Conservation (phyloP, 805 yeast genomes). For the Torulaspora indica region DNA sequence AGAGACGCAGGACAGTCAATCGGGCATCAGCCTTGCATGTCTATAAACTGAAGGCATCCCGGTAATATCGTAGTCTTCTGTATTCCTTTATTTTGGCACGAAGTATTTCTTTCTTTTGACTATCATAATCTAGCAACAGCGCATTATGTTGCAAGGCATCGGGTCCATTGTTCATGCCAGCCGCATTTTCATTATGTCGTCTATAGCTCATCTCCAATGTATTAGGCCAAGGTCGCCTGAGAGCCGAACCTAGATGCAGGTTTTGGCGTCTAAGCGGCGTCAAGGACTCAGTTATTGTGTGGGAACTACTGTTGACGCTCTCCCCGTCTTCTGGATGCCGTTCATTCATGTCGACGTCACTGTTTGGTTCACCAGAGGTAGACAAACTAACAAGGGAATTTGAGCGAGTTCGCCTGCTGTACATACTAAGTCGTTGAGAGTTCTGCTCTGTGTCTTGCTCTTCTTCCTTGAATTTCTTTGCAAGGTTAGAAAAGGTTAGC, state of each 20-base stretch:
- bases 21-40: constrained; percentile 10
- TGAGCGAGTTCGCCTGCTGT: constrained; percentile 13
- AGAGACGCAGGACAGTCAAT: background rate
- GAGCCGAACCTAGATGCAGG: constrained; percentile 5
- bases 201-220: constrained; percentile 5
- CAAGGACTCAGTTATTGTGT: constrained; percentile 17
- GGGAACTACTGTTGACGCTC: constrained; percentile 31
- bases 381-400: constrained; percentile 19
- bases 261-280: constrained; percentile 9
- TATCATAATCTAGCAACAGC: constrained; percentile 17
- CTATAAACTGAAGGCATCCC: constrained; percentile 29
- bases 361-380: constrained; percentile 19
- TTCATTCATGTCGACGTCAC: constrained; percentile 30
- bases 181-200: constrained; percentile 2
- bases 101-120: constrained; percentile 19
- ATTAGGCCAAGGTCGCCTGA: constrained; percentile 9
- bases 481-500: background rate
- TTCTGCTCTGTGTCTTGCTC: constrained; percentile 1
- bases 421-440: constrained; percentile 7
- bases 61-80: constrained; percentile 23
- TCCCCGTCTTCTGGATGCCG: constrained; percentile 21
- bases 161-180: constrained; percentile 4
- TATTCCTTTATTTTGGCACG: constrained; percentile 25
- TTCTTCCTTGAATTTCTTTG: constrained; percentile 2
- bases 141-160: constrained; percentile 15